phyloP scores from a whole-genome alignment of 2,329 filamentous ascomycete species.

The Aspergillus ochraceus region DNA sequence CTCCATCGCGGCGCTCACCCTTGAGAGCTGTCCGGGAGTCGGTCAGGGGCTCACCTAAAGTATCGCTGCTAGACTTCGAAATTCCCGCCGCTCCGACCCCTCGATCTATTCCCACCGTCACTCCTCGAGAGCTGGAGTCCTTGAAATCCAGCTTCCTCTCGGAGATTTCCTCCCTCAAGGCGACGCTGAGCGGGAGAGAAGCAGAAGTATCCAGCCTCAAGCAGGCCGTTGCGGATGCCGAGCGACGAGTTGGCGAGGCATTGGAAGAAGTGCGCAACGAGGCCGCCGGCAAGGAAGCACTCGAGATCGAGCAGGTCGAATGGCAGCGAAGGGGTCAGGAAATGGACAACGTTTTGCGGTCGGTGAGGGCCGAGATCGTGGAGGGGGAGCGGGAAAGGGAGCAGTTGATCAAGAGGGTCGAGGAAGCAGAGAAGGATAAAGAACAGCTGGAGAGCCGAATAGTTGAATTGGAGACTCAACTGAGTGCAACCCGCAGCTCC shows the following conservation, averaged over 20 bases:
- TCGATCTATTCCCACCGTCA: slow-evolving; percentile 85
- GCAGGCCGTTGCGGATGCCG: slow-evolving; percentile 82
- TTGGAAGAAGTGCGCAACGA: slow-evolving; percentile 82
- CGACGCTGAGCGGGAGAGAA: slow-evolving; percentile 87
- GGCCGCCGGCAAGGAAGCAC: slow-evolving; percentile 65
- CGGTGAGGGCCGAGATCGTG: slow-evolving; percentile 79
- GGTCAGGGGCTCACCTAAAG: slow-evolving; percentile 49
- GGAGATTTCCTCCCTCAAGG: slow-evolving; percentile 91
- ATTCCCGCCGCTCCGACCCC: slow-evolving; percentile 92
- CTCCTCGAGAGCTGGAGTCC: slow-evolving; percentile 86
- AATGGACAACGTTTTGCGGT: slow-evolving; percentile 77
- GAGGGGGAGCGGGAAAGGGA: slow-evolving; percentile 78
- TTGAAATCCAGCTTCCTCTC: slow-evolving; percentile 88
- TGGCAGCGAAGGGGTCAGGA: slow-evolving; percentile 86
- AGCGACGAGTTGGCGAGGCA: slow-evolving; percentile 84
- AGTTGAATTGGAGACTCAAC: slow-evolving; percentile 48
- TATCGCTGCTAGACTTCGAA: slow-evolving; percentile 83
- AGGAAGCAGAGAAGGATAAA: slow-evolving; percentile 67
- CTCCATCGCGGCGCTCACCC: slow-evolving; percentile 46
- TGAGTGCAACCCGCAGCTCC: slow-evolving; percentile 43
- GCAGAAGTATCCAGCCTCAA: slow-evolving; percentile 88
- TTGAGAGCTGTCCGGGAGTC: slow-evolving; percentile 39
- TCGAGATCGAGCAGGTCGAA: slow-evolving; percentile 71
- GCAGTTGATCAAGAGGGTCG: slow-evolving; percentile 70
- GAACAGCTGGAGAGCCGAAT: slow-evolving; percentile 48